Evolutionary conservation across 768 basidiomycete species (phyloP).

Genomic region (Ramaria rubella): DNA sequence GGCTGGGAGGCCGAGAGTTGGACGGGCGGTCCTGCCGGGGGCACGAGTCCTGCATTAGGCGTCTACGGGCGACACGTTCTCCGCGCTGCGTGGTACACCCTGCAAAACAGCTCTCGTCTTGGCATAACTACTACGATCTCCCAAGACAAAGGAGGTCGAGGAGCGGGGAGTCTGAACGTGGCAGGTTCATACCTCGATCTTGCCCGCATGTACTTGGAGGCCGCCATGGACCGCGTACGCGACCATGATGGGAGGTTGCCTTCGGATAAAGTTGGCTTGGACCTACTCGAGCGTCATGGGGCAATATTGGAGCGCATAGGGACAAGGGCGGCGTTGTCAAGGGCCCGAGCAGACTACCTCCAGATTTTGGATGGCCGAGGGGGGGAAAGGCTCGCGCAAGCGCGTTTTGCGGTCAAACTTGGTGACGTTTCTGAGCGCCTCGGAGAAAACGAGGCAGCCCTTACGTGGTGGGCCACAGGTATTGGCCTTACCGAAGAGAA

Average conservation of each 20-base stretch:
- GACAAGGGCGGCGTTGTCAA: slow-evolving; percentile 38
- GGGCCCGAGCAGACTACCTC: slow-evolving; percentile 46
- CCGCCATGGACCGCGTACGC: slow-evolving; percentile 31
- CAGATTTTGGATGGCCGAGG: slow-evolving; percentile 31
- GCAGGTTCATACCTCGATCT: slow-evolving; percentile 50
- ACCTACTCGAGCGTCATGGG: slow-evolving; percentile 52
- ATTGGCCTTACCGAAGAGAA: slow-evolving; percentile 34
- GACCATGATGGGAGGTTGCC: slow-evolving; percentile 35
- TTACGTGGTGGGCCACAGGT: slow-evolving; percentile 63
- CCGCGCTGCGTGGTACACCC: slow-evolving; percentile 67
- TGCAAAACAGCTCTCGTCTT: slow-evolving; percentile 44
- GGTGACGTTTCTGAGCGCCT: slow-evolving; percentile 59
- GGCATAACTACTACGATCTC: slow-evolving; percentile 34
- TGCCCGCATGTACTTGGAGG: slow-evolving; percentile 47
- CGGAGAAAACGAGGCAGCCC: slow-evolving; percentile 45
- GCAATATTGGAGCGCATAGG: slow-evolving; percentile 57
- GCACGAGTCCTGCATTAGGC: slow-evolving; percentile 69
- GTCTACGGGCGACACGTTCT: slow-evolving; percentile 53
- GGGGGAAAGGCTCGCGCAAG: slow-evolving; percentile 34
- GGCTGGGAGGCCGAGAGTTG: slow-evolving; percentile 63
- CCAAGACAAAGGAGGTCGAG: slow-evolving; percentile 26
- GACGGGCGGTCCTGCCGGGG: slow-evolving; percentile 37
- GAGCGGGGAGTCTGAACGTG: slow-evolving; percentile 34
- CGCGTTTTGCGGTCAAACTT: slow-evolving; percentile 56
- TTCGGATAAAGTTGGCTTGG: slow-evolving; percentile 40